These are phyloP conservation scores for Trichoderma gracile DNA, from an alignment of 2,329 filamentous ascomycete species.

Conservation along the genomic window DNA sequence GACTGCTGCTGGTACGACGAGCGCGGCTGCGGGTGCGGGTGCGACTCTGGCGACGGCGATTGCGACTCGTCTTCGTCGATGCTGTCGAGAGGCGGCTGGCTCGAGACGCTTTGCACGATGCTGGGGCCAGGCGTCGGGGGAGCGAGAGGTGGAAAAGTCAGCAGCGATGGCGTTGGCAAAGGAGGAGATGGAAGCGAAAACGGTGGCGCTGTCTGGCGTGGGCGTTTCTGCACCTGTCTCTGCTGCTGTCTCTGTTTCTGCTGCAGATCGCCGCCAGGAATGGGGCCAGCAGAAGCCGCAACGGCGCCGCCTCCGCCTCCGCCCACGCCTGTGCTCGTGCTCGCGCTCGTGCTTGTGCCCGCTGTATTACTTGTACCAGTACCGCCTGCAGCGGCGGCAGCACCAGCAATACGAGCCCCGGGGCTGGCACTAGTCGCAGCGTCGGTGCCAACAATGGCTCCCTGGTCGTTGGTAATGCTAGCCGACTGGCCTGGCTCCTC, in stretches of 20 bases:
- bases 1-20: background rate
- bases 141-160: conserved; percentile 4
- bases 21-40: background rate
- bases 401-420: conserved; percentile 3
- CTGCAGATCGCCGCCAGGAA: conserved; percentile 17
- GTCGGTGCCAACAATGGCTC: background rate
- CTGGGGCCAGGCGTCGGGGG: conserved; percentile 10
- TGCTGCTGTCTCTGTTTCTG: conserved; percentile 18
- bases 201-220: conserved; percentile 16
- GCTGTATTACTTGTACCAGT: background rate
- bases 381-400: background rate
- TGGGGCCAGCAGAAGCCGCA: conserved; percentile 8
- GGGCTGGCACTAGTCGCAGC: conserved; percentile 4
- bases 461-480: conserved; percentile 10
- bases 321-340: background rate
- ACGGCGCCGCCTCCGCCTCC: background rate
- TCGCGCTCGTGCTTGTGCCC: background rate
- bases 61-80: conserved; percentile 27
- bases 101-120: conserved; percentile 4
- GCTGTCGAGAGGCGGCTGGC: conserved; percentile 24
- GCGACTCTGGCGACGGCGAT: background rate
- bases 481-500: conserved; percentile 8
- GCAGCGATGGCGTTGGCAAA: conserved; percentile 9
- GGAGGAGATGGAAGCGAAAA: conserved; percentile 23
- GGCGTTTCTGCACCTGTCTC: conserved; percentile 17